A percentile compares a stretch with the other conserved stretches of the same genome.
Conservation (phyloP, 2,329 filamentous ascomycete genomes). For the Blumeria hordei region DNA sequence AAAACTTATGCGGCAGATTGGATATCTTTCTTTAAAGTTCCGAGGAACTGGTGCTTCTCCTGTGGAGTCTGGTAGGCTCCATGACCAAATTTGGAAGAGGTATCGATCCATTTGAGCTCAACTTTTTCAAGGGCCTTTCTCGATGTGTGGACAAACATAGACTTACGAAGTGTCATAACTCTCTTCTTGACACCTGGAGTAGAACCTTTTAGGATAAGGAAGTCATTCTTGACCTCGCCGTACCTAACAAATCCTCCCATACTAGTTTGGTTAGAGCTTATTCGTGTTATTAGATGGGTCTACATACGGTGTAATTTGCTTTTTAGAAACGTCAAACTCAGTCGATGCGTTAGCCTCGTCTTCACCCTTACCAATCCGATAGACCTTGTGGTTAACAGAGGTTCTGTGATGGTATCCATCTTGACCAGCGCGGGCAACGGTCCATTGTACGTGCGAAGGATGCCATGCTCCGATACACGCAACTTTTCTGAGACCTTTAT, state of each 20-base stretch:
- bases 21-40: conserved; percentile 98
- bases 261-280: conserved; percentile 26
- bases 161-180: conserved; percentile 95
- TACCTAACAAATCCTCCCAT: conserved; percentile 99
- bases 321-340: conserved; percentile 93
- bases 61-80: conserved; percentile 96
- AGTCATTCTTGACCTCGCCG: conserved; percentile 99
- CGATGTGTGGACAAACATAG: conserved; percentile 92
- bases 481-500: conserved; percentile 99
- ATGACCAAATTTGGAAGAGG: conserved; percentile 98
- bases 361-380: conserved; percentile 84
- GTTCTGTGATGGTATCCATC: conserved; percentile 99
- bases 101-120: conserved; percentile 99
- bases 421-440: conserved; percentile 98
- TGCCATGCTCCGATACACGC: conserved; percentile 99
- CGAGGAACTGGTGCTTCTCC: conserved; percentile 95
- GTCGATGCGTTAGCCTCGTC: conserved; percentile 87
- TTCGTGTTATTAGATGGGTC: background rate
- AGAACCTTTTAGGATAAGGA: conserved; percentile 91
- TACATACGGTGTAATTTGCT: conserved; percentile 97
- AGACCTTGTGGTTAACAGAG: conserved; percentile 99
- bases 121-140: conserved; percentile 96
- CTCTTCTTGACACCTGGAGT: conserved; percentile 98
- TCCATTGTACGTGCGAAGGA: conserved; percentile 99
- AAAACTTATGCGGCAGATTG: conserved; percentile 26